Evolutionary conservation across 2,329 filamentous ascomycete genomes (phyloP).

Genomic region (Intubia oerlemansii): DNA sequence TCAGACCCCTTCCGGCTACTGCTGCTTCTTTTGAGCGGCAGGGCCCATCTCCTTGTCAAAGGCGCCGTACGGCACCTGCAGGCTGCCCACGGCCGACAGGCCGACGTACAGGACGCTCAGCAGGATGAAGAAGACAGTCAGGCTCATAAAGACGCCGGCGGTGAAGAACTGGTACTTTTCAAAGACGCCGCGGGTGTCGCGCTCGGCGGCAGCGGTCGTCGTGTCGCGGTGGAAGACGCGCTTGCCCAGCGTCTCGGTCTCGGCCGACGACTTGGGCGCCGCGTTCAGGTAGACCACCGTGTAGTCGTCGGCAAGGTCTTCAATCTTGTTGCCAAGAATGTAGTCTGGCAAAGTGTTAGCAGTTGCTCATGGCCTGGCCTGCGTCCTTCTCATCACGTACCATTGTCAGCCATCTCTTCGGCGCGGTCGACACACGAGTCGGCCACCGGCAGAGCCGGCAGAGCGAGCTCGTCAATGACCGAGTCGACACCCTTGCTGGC

Average conservation of each 20-base stretch:
- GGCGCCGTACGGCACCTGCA: constrained; percentile 80
- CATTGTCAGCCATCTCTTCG: constrained; percentile 23
- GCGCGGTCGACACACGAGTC: constrained; percentile 22
- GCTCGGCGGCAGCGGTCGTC: constrained; percentile 19
- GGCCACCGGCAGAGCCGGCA: constrained; percentile 18
- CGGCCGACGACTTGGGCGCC: constrained; percentile 18
- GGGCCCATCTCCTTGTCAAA: constrained; percentile 94
- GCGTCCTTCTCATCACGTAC: constrained; percentile 13
- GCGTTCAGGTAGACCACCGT: constrained; percentile 50
- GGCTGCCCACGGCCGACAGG: constrained; percentile 51
- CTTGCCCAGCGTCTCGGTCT: too few species aligned
- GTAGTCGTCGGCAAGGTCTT: constrained; percentile 26
- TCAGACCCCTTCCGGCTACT: constrained; percentile 11
- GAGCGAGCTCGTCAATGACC: constrained; percentile 18
- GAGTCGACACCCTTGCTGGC: constrained; percentile 15
- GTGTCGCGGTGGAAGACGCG: constrained; percentile 7
- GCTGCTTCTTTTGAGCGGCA: constrained; percentile 68
- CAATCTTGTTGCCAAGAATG: constrained; percentile 27
- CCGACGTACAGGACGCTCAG: constrained; percentile 62
- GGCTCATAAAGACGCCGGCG: constrained; percentile 76
- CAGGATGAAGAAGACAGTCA: constrained; percentile 49
- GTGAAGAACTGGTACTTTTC: constrained; percentile 91
- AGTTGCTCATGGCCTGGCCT: too few species aligned
- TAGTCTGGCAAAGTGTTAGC: constrained; percentile 22
- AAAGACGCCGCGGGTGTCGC: constrained; percentile 40